phyloP scores from a whole-genome alignment of 495 filamentous ascomycete genomes.

The Neurospora tetraspora region DNA sequence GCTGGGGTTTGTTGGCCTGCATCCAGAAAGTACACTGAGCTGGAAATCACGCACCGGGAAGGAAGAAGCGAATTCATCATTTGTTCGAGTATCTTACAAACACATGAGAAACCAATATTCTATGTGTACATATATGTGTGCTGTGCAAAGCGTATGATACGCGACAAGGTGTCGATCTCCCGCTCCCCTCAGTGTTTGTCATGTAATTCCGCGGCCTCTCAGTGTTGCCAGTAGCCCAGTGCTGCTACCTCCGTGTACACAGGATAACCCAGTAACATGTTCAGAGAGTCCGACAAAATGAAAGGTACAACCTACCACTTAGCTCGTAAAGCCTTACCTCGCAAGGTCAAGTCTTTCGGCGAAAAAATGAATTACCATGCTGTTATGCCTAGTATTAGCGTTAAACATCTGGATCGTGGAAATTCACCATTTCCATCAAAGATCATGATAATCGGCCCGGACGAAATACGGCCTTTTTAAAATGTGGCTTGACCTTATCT shows the following conservation, averaged over 20 bases:
- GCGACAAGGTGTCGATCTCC: neutral
- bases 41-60: neutral
- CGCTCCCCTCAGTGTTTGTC: neutral
- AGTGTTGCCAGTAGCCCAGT: neutral
- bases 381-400: neutral
- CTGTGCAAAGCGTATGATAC: neutral
- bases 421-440: neutral
- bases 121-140: neutral
- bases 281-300: neutral
- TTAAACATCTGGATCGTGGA: neutral
- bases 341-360: neutral
- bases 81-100: neutral
- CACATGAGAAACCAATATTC: neutral
- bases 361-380: neutral
- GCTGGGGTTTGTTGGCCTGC: neutral
- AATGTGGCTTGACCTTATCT: neutral
- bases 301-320: neutral
- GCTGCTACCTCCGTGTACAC: neutral
- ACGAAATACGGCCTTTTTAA: neutral
- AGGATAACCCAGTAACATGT: neutral
- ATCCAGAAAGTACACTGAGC: neutral
- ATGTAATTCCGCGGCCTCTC: neutral
- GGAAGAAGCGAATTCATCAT: neutral
- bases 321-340: neutral
- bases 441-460: neutral